phyloP scores from a whole-genome alignment of 2,329 filamentous ascomycete genomes.

The Colletotrichum zoysiae region DNA sequence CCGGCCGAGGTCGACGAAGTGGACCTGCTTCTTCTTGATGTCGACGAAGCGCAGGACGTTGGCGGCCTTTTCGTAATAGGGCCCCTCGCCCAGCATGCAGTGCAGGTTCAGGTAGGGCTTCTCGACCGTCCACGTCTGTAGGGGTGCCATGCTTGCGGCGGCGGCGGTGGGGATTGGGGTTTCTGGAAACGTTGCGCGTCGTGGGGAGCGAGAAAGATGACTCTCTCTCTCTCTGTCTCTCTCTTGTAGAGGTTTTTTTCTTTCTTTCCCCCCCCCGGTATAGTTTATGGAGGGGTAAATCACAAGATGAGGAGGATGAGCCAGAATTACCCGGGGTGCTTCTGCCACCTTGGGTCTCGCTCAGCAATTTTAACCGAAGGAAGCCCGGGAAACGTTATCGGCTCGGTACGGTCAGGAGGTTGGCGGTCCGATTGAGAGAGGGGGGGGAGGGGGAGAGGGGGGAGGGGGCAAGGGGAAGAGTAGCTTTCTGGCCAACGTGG shows the following conservation, averaged over 20 bases:
- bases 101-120: slow-evolving; percentile 71
- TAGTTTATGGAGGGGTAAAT: background rate
- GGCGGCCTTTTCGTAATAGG: slow-evolving; percentile 76
- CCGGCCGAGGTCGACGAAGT: slow-evolving; percentile 74
- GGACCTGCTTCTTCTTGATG: slow-evolving; percentile 81
- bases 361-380: slow-evolving; percentile 33
- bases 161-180: no score
- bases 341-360: slow-evolving; percentile 17
- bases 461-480: background rate
- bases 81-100: slow-evolving; percentile 79
- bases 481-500: background rate
- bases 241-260: background rate
- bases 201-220: background rate
- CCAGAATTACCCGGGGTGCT: slow-evolving; percentile 7
- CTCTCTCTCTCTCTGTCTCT: no score
- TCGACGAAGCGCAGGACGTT: slow-evolving; percentile 83
- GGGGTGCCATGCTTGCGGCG: slow-evolving; percentile 48
- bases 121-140: slow-evolving; percentile 64
- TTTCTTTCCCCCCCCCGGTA: no score
- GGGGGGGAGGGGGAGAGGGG: no score
- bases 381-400: slow-evolving; percentile 28
- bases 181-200: background rate
- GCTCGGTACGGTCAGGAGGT: slow-evolving; percentile 10
- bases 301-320: slow-evolving; percentile 29
- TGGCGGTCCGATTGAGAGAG: background rate